Percentiles rank a stretch among this genome's conserved stretches.
phyloP scores from a whole-genome alignment of 305 asterid species.

The Rubia tinctorum region DNA sequence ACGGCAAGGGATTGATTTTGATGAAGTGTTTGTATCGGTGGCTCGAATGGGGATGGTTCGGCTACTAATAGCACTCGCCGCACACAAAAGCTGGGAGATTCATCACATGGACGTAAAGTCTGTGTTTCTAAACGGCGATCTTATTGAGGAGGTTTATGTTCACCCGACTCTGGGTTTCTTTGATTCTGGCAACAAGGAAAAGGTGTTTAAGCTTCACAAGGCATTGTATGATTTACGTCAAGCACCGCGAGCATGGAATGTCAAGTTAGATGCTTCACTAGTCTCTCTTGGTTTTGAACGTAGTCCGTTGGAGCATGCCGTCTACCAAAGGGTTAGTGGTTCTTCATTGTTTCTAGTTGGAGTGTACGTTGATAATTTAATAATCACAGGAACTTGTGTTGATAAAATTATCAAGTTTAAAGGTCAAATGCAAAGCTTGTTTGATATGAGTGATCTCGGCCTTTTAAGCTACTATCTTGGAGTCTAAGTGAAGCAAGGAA shows the following conservation, averaged over 20 bases:
- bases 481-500: not conserved
- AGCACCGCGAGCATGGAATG: not conserved
- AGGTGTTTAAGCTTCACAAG: not conserved
- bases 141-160: not conserved
- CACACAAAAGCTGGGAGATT: not conserved
- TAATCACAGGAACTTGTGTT: not conserved
- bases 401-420: not conserved
- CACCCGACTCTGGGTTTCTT: not conserved
- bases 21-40: not conserved
- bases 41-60: not conserved
- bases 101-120: not conserved
- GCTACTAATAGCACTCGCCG: not conserved
- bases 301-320: not conserved
- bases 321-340: not conserved
- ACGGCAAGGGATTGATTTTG: too few species aligned
- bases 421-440: not conserved
- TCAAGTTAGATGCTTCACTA: not conserved
- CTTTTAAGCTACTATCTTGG: not conserved
- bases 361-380: not conserved
- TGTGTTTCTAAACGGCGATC: not conserved
- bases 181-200: not conserved
- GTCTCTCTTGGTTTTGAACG: not conserved
- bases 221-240: not conserved
- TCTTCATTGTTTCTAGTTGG: not conserved
- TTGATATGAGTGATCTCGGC: not conserved